Evolutionary conservation across 768 basidiomycete genomes (phyloP).

Genomic region (Podaxis sp.): DNA sequence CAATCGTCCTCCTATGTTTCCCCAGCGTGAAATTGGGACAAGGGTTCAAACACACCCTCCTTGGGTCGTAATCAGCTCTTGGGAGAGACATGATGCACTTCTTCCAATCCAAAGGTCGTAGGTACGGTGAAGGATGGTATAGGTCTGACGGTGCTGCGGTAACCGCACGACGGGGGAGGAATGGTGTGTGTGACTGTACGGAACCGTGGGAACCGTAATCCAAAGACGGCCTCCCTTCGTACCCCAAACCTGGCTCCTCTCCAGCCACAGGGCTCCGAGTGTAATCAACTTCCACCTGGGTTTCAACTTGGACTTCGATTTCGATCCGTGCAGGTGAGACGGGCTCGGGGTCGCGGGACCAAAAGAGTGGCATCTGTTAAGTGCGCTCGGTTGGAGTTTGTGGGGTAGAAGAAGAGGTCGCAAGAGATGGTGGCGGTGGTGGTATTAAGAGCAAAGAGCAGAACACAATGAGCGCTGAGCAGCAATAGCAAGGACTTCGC

Average conservation of each 20-base stretch:
- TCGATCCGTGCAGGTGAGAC: constrained; percentile 1
- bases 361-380: background rate
- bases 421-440: background rate
- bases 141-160: constrained; percentile 14
- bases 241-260: background rate
- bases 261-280: background rate
- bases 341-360: background rate
- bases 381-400: background rate
- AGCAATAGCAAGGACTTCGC: background rate
- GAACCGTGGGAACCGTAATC: constrained; percentile 27
- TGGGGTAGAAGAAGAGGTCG: background rate
- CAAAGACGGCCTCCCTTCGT: background rate
- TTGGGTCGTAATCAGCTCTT: constrained; percentile 77
- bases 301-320: constrained; percentile 27
- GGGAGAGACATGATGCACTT: constrained; percentile 54
- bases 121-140: constrained; percentile 12
- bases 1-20: constrained; percentile 76
- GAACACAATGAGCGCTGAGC: background rate
- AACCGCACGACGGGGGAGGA: constrained; percentile 18
- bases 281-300: constrained; percentile 23
- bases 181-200: constrained; percentile 16
- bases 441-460: background rate
- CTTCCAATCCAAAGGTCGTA: background rate
- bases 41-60: constrained; percentile 84
- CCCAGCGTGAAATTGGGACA: constrained; percentile 77